Conservation (phyloP, 306 rosid species). For the Quercus suber region DNA sequence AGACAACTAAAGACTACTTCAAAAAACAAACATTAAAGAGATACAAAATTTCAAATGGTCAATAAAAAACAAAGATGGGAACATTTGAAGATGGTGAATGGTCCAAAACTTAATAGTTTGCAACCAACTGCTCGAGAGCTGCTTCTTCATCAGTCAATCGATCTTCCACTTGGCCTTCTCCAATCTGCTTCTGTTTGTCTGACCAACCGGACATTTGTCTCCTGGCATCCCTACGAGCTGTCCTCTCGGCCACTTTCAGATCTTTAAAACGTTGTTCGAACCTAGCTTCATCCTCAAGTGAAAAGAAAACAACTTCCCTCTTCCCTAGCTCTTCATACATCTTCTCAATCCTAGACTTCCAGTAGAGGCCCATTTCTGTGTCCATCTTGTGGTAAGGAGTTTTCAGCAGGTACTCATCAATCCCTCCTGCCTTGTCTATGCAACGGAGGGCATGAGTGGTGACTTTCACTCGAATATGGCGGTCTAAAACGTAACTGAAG, state of each 20-base stretch:
- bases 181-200: constrained; percentile 40
- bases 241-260: constrained; percentile 60
- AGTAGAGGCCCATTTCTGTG: constrained; percentile 79
- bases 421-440: constrained; percentile 94
- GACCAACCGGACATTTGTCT: constrained; percentile 44
- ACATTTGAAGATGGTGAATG: not conserved
- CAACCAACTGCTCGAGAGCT: constrained; percentile 34
- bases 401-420: constrained; percentile 87
- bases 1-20: constrained; percentile 10
- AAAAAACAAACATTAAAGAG: constrained; percentile 1
- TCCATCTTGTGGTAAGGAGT: constrained; percentile 94
- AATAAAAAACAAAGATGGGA: constrained; percentile 32
- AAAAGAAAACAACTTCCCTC: constrained; percentile 63
- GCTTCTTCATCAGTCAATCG: constrained; percentile 31
- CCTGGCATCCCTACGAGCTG: constrained; percentile 55
- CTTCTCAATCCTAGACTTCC: constrained; percentile 91
- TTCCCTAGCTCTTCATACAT: constrained; percentile 68
- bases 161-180: constrained; percentile 22
- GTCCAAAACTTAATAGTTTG: constrained; percentile 24
- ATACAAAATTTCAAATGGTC: constrained; percentile 37
- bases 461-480: constrained; percentile 82
- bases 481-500: constrained; percentile 83
- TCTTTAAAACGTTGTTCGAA: constrained; percentile 64
- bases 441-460: constrained; percentile 90
- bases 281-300: constrained; percentile 67